phyloP scores from a whole-genome alignment of 768 basidiomycete genomes.

The Postia placenta region DNA sequence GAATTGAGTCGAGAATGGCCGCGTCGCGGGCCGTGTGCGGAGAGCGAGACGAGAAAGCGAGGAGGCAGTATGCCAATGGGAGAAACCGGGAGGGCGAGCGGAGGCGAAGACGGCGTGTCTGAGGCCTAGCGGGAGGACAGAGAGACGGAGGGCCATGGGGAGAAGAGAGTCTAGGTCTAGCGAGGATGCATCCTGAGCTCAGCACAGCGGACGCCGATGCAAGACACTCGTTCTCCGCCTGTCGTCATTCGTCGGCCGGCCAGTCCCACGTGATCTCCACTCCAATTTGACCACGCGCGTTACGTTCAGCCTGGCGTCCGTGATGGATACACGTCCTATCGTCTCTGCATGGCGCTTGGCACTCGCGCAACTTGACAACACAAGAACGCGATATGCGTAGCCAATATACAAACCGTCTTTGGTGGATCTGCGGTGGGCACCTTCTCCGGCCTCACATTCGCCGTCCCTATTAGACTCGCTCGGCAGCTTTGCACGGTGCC shows the following conservation, averaged over 20 bases:
- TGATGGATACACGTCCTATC: too few relatives aligned
- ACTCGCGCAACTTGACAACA: too few relatives aligned
- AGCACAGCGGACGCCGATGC: not conserved
- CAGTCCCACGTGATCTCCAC: too few relatives aligned
- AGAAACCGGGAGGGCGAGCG: constrained; percentile 21
- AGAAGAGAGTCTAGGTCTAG: constrained; percentile 6
- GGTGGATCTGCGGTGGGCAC: too few relatives aligned
- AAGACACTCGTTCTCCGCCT: not conserved
- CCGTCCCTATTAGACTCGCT: too few relatives aligned
- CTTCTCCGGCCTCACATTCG: too few relatives aligned
- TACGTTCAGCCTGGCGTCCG: too few relatives aligned
- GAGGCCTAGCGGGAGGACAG: constrained; percentile 21
- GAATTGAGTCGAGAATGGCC: constrained; percentile 22
- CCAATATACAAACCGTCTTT: too few relatives aligned
- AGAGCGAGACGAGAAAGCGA: constrained; percentile 23
- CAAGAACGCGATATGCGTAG: too few relatives aligned
- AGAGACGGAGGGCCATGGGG: constrained; percentile 22
- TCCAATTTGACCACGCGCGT: too few relatives aligned
- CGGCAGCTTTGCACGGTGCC: too few relatives aligned
- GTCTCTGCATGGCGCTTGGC: too few relatives aligned
- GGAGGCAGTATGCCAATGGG: constrained; percentile 2
- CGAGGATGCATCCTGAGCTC: not conserved
- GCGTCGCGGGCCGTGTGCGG: constrained; percentile 8
- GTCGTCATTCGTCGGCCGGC: not conserved
- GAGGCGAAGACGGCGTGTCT: constrained; percentile 20